Conservation (phyloP, 2,329 filamentous ascomycete genomes). For the Nemania sp. region DNA sequence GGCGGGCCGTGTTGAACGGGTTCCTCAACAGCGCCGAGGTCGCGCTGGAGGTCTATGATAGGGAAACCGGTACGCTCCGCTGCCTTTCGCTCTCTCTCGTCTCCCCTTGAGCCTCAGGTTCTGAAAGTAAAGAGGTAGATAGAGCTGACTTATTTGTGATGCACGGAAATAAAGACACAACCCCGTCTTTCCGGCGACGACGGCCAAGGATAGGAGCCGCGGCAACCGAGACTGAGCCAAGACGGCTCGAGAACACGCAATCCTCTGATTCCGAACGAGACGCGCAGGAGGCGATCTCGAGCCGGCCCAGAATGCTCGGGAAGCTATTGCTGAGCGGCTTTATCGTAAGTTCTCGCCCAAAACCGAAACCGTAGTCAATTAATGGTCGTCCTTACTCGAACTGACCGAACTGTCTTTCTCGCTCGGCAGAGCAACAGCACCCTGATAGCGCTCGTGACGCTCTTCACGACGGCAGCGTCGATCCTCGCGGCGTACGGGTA, state of each 20-base stretch:
- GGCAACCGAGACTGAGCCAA: not conserved
- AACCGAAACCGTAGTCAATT: not conserved
- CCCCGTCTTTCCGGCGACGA: not conserved
- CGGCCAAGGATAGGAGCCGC: not conserved
- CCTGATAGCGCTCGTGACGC: not conserved
- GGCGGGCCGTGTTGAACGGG: constrained; percentile 1
- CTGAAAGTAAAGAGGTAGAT: no score
- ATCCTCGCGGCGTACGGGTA: constrained; percentile 5
- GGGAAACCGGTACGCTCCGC: not conserved
- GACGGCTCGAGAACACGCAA: not conserved
- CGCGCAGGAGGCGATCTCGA: not conserved
- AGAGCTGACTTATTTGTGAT: not conserved
- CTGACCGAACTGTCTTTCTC: not conserved
- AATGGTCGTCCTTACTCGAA: no score
- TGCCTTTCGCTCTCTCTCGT: no score
- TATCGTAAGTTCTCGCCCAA: constrained; percentile 2
- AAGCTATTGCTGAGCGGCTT: not conserved
- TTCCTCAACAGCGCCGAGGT: constrained; percentile 14
- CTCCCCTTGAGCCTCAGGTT: no score
- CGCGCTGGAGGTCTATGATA: constrained; percentile 9
- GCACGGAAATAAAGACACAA: not conserved
- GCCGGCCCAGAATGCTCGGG: not conserved
- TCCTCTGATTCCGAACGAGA: not conserved
- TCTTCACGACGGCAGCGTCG: constrained; percentile 2
- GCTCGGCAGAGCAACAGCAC: constrained; percentile 4